Conservation (phyloP, 1,284 basidiomycete species). For the Cutaneotrichosporon sp. region DNA sequence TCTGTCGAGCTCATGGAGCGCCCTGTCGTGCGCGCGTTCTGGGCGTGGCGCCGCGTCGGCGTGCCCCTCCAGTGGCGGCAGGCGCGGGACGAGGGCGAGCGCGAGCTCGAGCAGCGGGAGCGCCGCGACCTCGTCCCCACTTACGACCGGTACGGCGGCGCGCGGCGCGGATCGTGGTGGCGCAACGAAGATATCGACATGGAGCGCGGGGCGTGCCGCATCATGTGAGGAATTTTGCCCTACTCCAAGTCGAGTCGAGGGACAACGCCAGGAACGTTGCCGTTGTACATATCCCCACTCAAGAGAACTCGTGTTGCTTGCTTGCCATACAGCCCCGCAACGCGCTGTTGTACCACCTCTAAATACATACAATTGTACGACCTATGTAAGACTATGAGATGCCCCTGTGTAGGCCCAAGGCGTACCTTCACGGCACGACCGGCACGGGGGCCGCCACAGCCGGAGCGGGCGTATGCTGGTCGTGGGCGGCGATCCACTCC, state of each 20-base stretch:
- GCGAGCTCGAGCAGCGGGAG: neutral
- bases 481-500: conserved; percentile 4
- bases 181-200: conserved; percentile 12
- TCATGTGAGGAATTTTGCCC: conserved; percentile 18
- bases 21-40: conserved; percentile 76
- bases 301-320: neutral
- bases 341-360: neutral
- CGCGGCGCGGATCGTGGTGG: conserved; percentile 5
- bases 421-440: too few species aligned
- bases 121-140: neutral
- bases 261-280: too few species aligned
- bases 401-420: neutral
- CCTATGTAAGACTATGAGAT: neutral
- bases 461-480: too few species aligned
- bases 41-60: conserved; percentile 78
- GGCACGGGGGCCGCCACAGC: too few species aligned
- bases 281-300: neutral
- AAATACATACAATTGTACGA: neutral
- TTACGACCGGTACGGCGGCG: conserved; percentile 1
- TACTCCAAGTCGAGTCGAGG: too few species aligned
- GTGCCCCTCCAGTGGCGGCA: conserved; percentile 27
- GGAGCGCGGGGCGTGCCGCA: conserved; percentile 16
- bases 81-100: conserved; percentile 18
- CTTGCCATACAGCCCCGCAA: neutral
- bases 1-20: conserved; percentile 18